Evolutionary conservation across 2,329 filamentous ascomycete species (phyloP).

Genomic region (Chaetothyriales sp.): DNA sequence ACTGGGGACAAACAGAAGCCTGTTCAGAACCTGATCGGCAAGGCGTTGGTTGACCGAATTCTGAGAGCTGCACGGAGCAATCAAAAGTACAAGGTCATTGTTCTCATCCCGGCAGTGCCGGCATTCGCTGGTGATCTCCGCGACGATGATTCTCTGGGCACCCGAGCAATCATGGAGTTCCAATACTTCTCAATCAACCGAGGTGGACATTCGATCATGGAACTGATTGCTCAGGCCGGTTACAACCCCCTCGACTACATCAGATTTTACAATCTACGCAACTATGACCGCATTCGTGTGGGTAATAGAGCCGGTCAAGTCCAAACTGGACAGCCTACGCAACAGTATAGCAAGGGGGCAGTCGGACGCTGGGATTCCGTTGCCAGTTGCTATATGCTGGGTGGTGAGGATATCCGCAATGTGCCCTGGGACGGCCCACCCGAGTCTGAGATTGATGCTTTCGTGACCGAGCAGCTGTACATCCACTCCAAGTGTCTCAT

Average conservation of each 20-base stretch:
- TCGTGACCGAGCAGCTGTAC: conserved; percentile 48
- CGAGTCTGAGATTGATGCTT: conserved; percentile 44
- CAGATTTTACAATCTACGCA: conserved; percentile 70
- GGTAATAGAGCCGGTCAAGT: conserved; percentile 23
- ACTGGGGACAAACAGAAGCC: conserved; percentile 55
- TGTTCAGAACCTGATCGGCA: conserved; percentile 62
- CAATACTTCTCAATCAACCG: conserved; percentile 69
- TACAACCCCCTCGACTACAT: conserved; percentile 61
- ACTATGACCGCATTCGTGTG: conserved; percentile 65
- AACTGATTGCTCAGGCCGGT: conserved; percentile 49
- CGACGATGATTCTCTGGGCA: conserved; percentile 56
- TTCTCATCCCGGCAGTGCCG: conserved; percentile 65
- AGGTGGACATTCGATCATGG: conserved; percentile 63
- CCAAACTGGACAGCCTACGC: conserved; percentile 54
- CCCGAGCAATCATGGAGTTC: conserved; percentile 76
- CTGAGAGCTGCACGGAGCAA: conserved; percentile 50
- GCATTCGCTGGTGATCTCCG: conserved; percentile 70
- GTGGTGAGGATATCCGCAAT: conserved; percentile 52
- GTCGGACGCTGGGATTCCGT: conserved; percentile 58
- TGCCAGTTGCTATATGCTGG: conserved; percentile 67
- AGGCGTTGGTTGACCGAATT: conserved; percentile 63
- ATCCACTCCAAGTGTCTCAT: conserved; percentile 52
- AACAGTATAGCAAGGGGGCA: conserved; percentile 32
- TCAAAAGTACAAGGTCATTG: conserved; percentile 57
- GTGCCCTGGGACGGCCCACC: conserved; percentile 43